Base-by-base conservation (phyloP, 2,329 filamentous ascomycete species). In the Penicillium sp. region DNA sequence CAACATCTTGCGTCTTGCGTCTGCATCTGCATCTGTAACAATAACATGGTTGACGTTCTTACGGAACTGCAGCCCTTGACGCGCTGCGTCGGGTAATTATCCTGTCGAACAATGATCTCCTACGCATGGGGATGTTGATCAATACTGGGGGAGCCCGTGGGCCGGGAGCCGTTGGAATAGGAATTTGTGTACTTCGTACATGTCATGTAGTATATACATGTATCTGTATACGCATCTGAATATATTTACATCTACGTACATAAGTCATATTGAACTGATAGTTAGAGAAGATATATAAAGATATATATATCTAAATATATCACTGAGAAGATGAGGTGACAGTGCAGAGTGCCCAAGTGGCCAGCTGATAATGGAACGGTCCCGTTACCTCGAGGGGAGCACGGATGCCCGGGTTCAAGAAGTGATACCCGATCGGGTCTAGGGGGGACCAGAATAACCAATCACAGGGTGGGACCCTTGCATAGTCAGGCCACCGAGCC, bases 281-380 rank as follows among this genome's bases (percentile, higher is more conserved):
- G n/a, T n/a, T 23, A 23, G 27, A 10, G 8, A 10, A 17, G 15
- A 35, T 17, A 15, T 37, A 17, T 33, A 37, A 17, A 27, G 6
- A 37, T 31, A 31, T 33, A 38, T n/a, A 37, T n/a, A n/a, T 33
- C 29, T 47, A 48, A 48, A 48, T 23, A 35, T 48, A 23, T 21
- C 8, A 13, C 12, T 3, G 9, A 23, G 6, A 42, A 13, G 23
- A 17, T 37, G 60, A 60, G 69, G 71, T 73, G 41, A 68, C 71
- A 73, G 66, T 69, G 71, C 69, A 72, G 68, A 67, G 68, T 65
- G 29, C 27, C 43, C 42, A 19, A 46, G 17, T 31, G 29, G 29
- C 29, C 10, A 31, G 29, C 29, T 31, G 29, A 35, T 43, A 15
- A 31, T 42, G 49, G 25, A 51, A 51, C 25, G n/a, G 49, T 41